These are phyloP conservation scores for Arthrinium phaeospermum DNA, from an alignment of 2,329 filamentous ascomycete genomes.

Conservation along the genomic window DNA sequence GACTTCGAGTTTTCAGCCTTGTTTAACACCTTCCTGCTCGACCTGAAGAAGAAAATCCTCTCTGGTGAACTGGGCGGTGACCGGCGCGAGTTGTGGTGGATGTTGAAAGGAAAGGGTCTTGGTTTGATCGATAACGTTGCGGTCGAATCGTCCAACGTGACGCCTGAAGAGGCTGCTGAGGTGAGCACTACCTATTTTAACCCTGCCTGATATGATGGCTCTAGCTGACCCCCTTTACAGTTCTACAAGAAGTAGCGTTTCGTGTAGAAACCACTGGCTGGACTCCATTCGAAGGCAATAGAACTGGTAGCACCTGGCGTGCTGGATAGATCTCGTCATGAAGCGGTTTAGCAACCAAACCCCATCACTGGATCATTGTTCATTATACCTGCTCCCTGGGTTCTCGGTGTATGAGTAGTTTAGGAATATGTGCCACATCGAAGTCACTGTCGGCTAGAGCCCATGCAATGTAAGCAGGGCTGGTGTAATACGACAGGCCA, in stretches of 20 bases:
- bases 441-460: background rate
- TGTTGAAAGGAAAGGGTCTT: slow-evolving; percentile 68
- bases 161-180: slow-evolving; percentile 72
- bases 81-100: slow-evolving; percentile 82
- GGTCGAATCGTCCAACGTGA: slow-evolving; percentile 69
- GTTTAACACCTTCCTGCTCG: slow-evolving; percentile 76
- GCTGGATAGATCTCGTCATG: background rate
- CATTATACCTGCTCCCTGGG: background rate
- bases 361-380: background rate
- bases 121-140: slow-evolving; percentile 73
- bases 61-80: slow-evolving; percentile 76
- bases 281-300: background rate
- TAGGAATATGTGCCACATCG: no score
- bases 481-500: background rate
- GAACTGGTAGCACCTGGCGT: background rate
- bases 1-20: slow-evolving; percentile 75
- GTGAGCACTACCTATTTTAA: slow-evolving; percentile 40
- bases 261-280: background rate
- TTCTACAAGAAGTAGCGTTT: slow-evolving; percentile 16
- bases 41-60: slow-evolving; percentile 75
- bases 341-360: background rate
- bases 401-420: background rate
- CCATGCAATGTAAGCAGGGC: background rate
- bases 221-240: background rate
- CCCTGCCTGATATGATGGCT: no score